phyloP scores from a whole-genome alignment of 805 yeast genomes.

The Schizosaccharomyces osmophilus region DNA sequence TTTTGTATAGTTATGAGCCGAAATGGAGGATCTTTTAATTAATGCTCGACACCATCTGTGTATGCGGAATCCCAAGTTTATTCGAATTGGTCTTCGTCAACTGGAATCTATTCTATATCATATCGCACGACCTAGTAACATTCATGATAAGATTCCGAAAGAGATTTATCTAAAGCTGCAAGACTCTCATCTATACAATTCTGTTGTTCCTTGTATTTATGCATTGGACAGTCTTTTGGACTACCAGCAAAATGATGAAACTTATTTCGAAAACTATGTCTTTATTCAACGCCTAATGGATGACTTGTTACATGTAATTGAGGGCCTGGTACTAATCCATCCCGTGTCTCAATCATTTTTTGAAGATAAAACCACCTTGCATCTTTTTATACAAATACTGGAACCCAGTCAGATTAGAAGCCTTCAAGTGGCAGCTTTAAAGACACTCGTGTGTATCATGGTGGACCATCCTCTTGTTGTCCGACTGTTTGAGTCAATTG shows the following conservation, averaged over 20 bases:
- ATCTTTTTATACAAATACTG: background rate
- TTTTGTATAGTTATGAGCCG: background rate
- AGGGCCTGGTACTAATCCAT: slow-evolving; percentile 1
- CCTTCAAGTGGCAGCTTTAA: slow-evolving; percentile 13
- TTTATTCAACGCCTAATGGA: background rate
- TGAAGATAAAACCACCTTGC: background rate
- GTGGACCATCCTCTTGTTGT: slow-evolving; percentile 23
- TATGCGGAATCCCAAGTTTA: background rate
- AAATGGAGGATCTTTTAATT: background rate
- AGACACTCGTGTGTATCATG: slow-evolving; percentile 25
- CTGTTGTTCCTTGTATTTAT: background rate
- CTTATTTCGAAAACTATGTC: background rate
- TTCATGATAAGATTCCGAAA: background rate
- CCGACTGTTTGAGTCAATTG: slow-evolving; percentile 23
- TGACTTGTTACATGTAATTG: background rate
- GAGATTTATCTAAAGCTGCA: background rate
- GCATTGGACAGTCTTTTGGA: background rate
- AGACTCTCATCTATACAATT: background rate
- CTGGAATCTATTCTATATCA: background rate
- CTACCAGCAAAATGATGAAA: background rate
- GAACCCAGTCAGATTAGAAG: background rate
- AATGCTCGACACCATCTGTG: background rate
- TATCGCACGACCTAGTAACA: background rate
- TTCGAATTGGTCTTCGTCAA: background rate
- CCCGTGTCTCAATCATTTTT: background rate